Conservation (phyloP, 2,329 filamentous ascomycete species). For the Aspergillus pseudotamarii region DNA sequence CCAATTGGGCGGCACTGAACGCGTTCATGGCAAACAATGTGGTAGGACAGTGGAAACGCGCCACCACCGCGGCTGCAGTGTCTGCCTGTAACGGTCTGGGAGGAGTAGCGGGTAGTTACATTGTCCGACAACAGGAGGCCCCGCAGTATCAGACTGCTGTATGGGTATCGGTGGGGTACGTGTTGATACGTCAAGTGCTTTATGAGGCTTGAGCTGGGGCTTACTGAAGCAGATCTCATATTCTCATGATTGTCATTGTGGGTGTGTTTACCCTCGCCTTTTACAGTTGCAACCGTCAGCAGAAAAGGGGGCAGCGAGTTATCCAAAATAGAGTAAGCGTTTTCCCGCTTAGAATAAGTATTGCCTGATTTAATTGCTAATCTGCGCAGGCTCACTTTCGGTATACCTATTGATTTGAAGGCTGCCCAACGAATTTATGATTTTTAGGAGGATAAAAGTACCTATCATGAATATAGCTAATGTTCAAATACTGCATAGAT, state of each 20-base stretch:
- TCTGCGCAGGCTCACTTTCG: conserved; percentile 31
- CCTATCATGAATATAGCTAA: not conserved
- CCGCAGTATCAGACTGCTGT: conserved; percentile 67
- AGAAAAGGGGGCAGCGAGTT: conserved; percentile 50
- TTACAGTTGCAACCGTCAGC: conserved; percentile 53
- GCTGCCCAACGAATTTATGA: not conserved
- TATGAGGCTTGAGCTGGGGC: not conserved
- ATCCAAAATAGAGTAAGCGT: conserved; percentile 51
- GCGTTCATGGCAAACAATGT: conserved; percentile 67
- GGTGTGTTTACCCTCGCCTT: conserved; percentile 57
- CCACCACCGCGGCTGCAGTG: conserved; percentile 62
- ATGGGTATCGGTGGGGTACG: conserved; percentile 64
- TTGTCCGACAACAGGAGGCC: conserved; percentile 63
- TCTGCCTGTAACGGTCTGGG: conserved; percentile 65
- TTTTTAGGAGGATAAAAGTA: not conserved
- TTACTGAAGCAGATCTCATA: conserved; percentile 50
- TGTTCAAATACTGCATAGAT: not conserved
- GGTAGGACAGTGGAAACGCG: conserved; percentile 66
- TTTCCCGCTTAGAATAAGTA: not conserved
- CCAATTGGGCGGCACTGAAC: conserved; percentile 69
- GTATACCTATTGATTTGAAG: conserved; percentile 36
- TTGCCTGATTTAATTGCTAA: not conserved
- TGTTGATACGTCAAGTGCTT: not conserved
- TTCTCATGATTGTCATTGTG: conserved; percentile 61
- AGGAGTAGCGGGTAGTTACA: conserved; percentile 67